A percentile compares a stretch with the other conserved stretches of the same genome.
phyloP scores from a whole-genome alignment of 108 stramenopile genomes.

The Discostella stelligeroides region DNA sequence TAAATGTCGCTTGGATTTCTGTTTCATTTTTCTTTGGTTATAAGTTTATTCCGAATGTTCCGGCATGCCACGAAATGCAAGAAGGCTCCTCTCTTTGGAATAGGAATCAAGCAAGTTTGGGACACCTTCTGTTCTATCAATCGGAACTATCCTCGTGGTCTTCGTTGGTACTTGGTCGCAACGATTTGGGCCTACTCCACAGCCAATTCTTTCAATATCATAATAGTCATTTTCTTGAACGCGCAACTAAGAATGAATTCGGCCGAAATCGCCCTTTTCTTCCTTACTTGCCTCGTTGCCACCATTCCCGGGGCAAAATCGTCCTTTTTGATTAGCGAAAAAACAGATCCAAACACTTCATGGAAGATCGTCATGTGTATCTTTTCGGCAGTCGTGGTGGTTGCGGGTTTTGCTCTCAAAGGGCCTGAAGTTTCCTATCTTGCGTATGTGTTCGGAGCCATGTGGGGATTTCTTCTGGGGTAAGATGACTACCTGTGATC shows the following conservation, averaged over 20 bases:
- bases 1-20: constrained; percentile 24
- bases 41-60: constrained; percentile 46
- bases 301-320: constrained; percentile 48
- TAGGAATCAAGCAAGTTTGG: constrained; percentile 57
- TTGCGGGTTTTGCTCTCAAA: constrained; percentile 30
- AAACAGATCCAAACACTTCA: constrained; percentile 46
- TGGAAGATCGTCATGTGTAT: constrained; percentile 37
- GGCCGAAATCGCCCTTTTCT: constrained; percentile 59
- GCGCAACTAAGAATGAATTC: constrained; percentile 43
- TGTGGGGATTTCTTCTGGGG: constrained; percentile 33
- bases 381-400: constrained; percentile 14
- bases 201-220: constrained; percentile 25
- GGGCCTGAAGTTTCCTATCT: no score
- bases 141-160: constrained; percentile 31
- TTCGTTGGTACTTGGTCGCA: constrained; percentile 62
- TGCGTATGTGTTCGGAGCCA: no score
- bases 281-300: constrained; percentile 44
- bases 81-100: no score
- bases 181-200: constrained; percentile 57
- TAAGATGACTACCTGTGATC: no score
- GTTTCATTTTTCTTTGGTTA: constrained; percentile 36
- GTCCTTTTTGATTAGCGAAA: constrained; percentile 29
- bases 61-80: constrained; percentile 22
- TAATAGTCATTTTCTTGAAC: constrained; percentile 56
- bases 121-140: constrained; percentile 46